Conservation (phyloP, 148 eudicot species). For the Persicaria maculosa region DNA sequence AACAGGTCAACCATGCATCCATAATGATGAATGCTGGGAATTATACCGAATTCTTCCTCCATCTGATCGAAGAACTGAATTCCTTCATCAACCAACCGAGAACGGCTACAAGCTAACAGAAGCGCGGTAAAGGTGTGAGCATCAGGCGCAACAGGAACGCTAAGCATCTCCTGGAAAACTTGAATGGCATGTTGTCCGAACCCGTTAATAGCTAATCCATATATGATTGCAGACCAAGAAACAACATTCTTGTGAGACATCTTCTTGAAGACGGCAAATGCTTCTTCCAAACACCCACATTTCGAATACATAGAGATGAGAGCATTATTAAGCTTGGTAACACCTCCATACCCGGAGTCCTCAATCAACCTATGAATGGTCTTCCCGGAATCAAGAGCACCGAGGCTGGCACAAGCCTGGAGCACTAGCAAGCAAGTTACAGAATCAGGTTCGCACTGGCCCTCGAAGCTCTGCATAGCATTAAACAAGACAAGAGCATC, state of each 20-base stretch:
- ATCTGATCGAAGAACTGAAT: slow-evolving; percentile 51
- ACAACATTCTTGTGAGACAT: slow-evolving; percentile 51
- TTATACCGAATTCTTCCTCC: slow-evolving; percentile 40
- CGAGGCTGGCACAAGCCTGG: slow-evolving; percentile 51
- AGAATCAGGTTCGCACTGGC: slow-evolving; percentile 42
- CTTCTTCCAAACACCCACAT: slow-evolving; percentile 63
- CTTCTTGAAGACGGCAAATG: slow-evolving; percentile 43
- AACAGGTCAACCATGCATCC: slow-evolving; percentile 73
- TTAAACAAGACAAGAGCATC: slow-evolving; percentile 48
- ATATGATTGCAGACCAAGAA: slow-evolving; percentile 73
- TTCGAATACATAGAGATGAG: slow-evolving; percentile 71
- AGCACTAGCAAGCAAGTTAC: slow-evolving; percentile 58
- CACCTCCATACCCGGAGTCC: slow-evolving; percentile 27
- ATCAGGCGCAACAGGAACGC: slow-evolving; percentile 40
- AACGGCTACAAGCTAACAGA: slow-evolving; percentile 68
- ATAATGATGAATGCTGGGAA: slow-evolving; percentile 51
- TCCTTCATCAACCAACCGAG: slow-evolving; percentile 59
- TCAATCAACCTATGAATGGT: slow-evolving; percentile 33
- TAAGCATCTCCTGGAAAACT: slow-evolving; percentile 51
- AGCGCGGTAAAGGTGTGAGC: slow-evolving; percentile 70
- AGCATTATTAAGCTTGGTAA: slow-evolving; percentile 39
- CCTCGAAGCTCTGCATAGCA: slow-evolving; percentile 24
- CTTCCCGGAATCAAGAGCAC: slow-evolving; percentile 47
- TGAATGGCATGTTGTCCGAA: slow-evolving; percentile 38
- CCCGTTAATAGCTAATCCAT: slow-evolving; percentile 69